Evolutionary conservation across 441 rosid species (phyloP), one percentile per base, ranked within the genome.

Genomic region (Gossypium aridum): DNA sequence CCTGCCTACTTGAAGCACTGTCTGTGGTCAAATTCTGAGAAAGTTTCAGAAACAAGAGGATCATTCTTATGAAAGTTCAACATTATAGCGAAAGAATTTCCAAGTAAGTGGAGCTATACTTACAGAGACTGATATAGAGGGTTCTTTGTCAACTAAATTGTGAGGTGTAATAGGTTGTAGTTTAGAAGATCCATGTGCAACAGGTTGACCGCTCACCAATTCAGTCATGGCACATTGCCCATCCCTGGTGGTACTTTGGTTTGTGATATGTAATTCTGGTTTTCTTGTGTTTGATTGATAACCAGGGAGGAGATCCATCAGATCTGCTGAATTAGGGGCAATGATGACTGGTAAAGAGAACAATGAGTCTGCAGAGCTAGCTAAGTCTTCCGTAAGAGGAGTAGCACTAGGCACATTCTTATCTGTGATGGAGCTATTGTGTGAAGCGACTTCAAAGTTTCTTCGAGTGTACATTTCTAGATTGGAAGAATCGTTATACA

Each of bases 21-120:
- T 71, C 73, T 26, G 79, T 55, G 61, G 68, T 70, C 61, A 78
- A 73, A 74, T 75, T 80, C 90, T 86, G 84, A 79, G 70, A 72
- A 28, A 74, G 69, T 66, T 69, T 56, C 25, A 34, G 67, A 60
- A 80, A 34, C 37, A 28, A 12, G 26, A 54, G 14, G 61, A 34
- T 80, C 28, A 79, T 55, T 64, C 56, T 66, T 23, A 70, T 49
- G 23, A 62, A 66, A 67, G 31, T 79, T 73, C 75, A 70, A 74
- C 8, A 53, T 67, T 28, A 61, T 57, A 31, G 53, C 4, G 13
- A 20, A 39, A 23, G 59, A 22, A 25, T 19, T 64, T 13, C 34
- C 51, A 17, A 22, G 17, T 2, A n/a, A 7, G 54, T 19, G 19
- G 62, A 53, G 73, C 23, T 74, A 69, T 66, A 79, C 92, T 82